phyloP scores from a whole-genome alignment of 148 eudicot species.

The Chenopodium suecicum region DNA sequence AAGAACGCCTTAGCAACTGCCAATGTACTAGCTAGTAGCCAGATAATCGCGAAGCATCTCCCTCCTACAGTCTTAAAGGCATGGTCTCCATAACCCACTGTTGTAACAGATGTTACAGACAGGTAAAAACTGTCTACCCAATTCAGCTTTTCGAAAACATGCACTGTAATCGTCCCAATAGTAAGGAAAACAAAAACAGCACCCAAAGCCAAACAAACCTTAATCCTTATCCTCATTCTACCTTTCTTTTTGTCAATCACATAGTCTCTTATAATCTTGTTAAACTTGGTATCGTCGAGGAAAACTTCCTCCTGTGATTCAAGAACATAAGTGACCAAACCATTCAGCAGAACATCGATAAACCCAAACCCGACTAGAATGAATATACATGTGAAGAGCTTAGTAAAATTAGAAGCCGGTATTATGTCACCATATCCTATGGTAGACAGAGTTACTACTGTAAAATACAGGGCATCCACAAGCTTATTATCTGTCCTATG shows the following conservation, averaged over 20 bases:
- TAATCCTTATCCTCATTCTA: slow-evolving; percentile 57
- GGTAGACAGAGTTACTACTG: slow-evolving; percentile 57
- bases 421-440: slow-evolving; percentile 65
- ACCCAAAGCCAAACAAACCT: slow-evolving; percentile 50
- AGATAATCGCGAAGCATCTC: slow-evolving; percentile 59
- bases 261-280: slow-evolving; percentile 35
- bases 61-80: slow-evolving; percentile 48
- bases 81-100: slow-evolving; percentile 70
- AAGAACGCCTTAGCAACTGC: slow-evolving; percentile 68
- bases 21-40: slow-evolving; percentile 60
- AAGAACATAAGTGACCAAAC: slow-evolving; percentile 44
- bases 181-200: slow-evolving; percentile 47
- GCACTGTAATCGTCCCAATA: slow-evolving; percentile 42
- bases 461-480: slow-evolving; percentile 55
- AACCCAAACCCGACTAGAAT: slow-evolving; percentile 62
- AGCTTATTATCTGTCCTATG: slow-evolving; percentile 28
- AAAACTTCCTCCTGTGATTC: slow-evolving; percentile 54
- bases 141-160: slow-evolving; percentile 37
- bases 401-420: slow-evolving; percentile 46
- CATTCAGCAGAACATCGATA: slow-evolving; percentile 45
- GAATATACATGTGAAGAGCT: slow-evolving; percentile 52
- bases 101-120: slow-evolving; percentile 73
- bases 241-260: slow-evolving; percentile 42
- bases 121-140: slow-evolving; percentile 70
- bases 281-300: slow-evolving; percentile 39